These are phyloP conservation scores for Aspergillus melleus DNA, from an alignment of 2,329 filamentous ascomycete genomes.

Conservation along the genomic window DNA sequence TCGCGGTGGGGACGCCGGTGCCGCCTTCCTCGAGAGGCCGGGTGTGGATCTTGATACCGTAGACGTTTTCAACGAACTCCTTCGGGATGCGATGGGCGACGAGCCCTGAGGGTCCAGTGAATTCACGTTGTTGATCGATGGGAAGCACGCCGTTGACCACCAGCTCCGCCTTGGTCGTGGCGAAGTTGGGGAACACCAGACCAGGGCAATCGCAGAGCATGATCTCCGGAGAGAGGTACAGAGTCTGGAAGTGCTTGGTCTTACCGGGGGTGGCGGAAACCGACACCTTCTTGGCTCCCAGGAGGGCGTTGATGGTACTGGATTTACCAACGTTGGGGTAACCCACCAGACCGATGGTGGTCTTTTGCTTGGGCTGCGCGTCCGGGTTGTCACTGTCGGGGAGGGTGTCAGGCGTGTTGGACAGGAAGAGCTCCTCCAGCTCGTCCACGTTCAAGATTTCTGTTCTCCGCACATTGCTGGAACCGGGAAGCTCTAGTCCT, in stretches of 20 bases:
- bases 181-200: constrained; percentile 98
- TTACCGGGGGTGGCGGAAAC: constrained; percentile 97
- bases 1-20: constrained; percentile 78
- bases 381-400: constrained; percentile 47
- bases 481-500: constrained; percentile 20
- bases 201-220: constrained; percentile 96
- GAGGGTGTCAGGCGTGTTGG: constrained; percentile 64
- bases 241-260: constrained; percentile 99
- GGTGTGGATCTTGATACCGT: constrained; percentile 84
- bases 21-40: constrained; percentile 88
- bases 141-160: constrained; percentile 93
- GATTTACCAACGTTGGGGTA: constrained; percentile 99
- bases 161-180: constrained; percentile 91
- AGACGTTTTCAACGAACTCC: constrained; percentile 84
- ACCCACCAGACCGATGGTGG: constrained; percentile 88
- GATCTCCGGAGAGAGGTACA: constrained; percentile 86
- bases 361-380: constrained; percentile 58
- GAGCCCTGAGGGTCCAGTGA: constrained; percentile 79
- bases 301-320: constrained; percentile 97
- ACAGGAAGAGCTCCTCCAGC: constrained; percentile 82
- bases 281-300: constrained; percentile 96
- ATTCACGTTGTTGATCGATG: constrained; percentile 94
- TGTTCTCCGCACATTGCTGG: constrained; percentile 52
- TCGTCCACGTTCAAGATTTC: constrained; percentile 91
- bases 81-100: constrained; percentile 85